Conservation (phyloP, 768 basidiomycete species). For the Pleurotus tuoliensis region DNA sequence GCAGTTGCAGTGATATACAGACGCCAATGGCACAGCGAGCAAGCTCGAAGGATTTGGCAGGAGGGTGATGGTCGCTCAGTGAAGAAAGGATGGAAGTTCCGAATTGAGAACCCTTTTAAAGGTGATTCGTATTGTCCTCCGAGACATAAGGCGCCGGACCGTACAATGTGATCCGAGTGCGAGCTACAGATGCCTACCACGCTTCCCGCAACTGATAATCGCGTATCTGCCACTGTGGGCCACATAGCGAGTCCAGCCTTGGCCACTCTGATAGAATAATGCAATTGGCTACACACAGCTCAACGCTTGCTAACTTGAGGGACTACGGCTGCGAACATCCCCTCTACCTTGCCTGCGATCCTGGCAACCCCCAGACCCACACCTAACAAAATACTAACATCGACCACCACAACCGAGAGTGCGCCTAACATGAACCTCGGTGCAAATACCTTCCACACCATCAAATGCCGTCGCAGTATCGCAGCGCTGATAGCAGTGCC, state of each 20-base stretch:
- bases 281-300: not conserved
- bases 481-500: slow-evolving; percentile 73
- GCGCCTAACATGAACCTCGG: slow-evolving; percentile 88
- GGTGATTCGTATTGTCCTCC: too few relatives aligned
- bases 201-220: too few relatives aligned
- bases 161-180: too few relatives aligned
- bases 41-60: too few relatives aligned
- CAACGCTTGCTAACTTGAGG: not conserved
- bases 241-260: too few relatives aligned
- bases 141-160: too few relatives aligned
- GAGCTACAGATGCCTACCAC: too few relatives aligned
- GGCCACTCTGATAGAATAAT: too few relatives aligned
- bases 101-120: too few relatives aligned
- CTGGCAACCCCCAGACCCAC: slow-evolving; percentile 54
- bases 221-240: too few relatives aligned
- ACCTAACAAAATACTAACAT: slow-evolving; percentile 62
- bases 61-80: too few relatives aligned
- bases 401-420: slow-evolving; percentile 61
- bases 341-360: slow-evolving; percentile 25
- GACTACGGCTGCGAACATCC: slow-evolving; percentile 19
- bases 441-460: slow-evolving; percentile 99
- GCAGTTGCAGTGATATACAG: not conserved
- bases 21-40: not conserved
- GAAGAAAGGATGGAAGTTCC: too few relatives aligned
- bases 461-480: slow-evolving; percentile 76